Conservation (phyloP, 306 rosid genomes). For the Herpetospermum pedunculosum region DNA sequence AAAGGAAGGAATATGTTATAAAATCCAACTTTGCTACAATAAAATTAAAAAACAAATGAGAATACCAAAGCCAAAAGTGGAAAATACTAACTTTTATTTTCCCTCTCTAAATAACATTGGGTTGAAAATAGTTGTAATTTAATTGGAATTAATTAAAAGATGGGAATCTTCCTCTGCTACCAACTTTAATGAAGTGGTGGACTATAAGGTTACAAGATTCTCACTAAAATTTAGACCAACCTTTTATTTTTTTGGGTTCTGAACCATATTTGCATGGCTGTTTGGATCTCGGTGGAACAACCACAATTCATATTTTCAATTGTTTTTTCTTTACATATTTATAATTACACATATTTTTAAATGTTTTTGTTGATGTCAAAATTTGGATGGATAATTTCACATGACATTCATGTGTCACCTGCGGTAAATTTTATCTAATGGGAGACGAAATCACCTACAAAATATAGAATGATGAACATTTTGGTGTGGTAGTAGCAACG, state of each 20-base stretch:
- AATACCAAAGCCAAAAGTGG: neutral
- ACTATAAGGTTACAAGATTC: conserved; percentile 98
- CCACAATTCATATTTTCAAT: neutral
- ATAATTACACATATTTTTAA: no score
- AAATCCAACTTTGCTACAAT: neutral
- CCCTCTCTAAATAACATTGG: neutral
- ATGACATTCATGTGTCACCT: no score
- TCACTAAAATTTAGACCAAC: conserved; percentile 25
- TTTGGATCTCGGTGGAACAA: conserved; percentile 5
- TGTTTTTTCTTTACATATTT: neutral
- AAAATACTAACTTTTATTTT: neutral
- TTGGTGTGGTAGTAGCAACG: no score
- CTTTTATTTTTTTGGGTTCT: conserved; percentile 9
- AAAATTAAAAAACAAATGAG: neutral
- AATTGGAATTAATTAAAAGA: neutral
- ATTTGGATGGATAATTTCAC: no score
- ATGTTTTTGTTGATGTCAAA: no score
- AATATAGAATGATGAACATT: no score
- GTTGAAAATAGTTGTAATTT: neutral
- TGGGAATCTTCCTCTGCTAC: conserved; percentile 58
- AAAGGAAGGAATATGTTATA: conserved; percentile 2
- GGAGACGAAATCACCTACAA: no score
- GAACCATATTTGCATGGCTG: neutral
- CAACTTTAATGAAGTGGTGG: conserved; percentile 98
- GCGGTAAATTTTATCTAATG: no score